Evolutionary conservation across 768 basidiomycete species (phyloP), one percentile per base, ranked within the genome.

Genomic region (Leccinum longicurvipes): DNA sequence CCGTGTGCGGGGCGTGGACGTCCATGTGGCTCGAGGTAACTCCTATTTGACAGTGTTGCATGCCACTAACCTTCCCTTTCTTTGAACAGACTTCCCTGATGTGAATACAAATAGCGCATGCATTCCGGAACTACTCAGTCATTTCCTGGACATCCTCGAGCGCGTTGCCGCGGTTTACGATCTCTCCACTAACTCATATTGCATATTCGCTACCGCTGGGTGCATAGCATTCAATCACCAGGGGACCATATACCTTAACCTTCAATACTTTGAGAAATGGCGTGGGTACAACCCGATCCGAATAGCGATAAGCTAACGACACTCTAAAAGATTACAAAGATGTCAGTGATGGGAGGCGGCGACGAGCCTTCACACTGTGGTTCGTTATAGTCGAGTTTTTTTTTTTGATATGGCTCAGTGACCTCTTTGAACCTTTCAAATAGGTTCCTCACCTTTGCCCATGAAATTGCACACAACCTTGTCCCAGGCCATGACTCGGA

Each of bases 181-280:
- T 58, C 79, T 97, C 31, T 84, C 89, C 1, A 67, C 82, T n/a
- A 69, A 77, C 0, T 86, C 85, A 32, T 64, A 94, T 47, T 89
- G 93, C 62, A 80, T 98, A 10, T 98, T 98, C 70, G 9, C 12
- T 21, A 64, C 76, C 3, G 72, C 75, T 12, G 93, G 84, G 2
- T 73, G 88, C n/a, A 95, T 97, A 54, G 96, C 93, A 1, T 98
- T 98, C 79, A 98, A 98, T 70, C 78, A 89, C 23, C 82, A 83
- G 51, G 91, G 88, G 2, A 87, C 84, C 50, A 77, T 98, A 14
- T 97, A 92, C 72, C 70, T 96, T 55, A 97, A 96, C 68, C 74
- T 92, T n/a, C 79, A 91, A 32, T 94, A 87, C 67, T 93, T 82
- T 61, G 79, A 89, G 63, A 79, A 83, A 49, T 93, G 90, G 89